Evolutionary conservation across 164 flowering plant genomes (phyloP), one percentile per base, ranked within the genome.

Genomic region (Aristolochia californica): DNA sequence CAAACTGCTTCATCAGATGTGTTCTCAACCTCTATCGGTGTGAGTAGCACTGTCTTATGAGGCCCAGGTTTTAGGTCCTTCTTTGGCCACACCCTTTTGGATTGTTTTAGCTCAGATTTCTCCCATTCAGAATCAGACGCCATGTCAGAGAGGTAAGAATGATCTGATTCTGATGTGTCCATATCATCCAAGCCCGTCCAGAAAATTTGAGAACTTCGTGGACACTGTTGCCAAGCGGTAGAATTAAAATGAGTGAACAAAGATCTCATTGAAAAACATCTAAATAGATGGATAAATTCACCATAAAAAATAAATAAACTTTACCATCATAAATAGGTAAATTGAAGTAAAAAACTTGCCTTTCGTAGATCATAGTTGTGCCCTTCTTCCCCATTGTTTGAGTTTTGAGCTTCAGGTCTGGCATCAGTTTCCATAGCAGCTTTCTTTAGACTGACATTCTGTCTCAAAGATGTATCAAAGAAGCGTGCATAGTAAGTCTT

Each of bases 141-240:
- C 54, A 34, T 5, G 40, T 34, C 40, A 34, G 40, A 4, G 10
- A 3, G 40, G 40, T 71, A 74, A 20, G 87, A 78, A 34, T 69
- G 45, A 20, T 87, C 93, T 0, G 96, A 81, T 12, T 84, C 93
- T 55, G 98, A 85, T 28, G 74, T 83, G 60, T 88, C 97, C 98
- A 91, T 91, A 70, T 90, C 99, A 61, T 83, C 96, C 44, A 79
- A 43, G 9, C 62, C 24, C 53, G 56, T 40, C 61, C 66, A 48
- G 34, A 66, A 60, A 2, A 70, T 49, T 0, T 63, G 54, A 14
- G 96, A 82, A 60, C 38, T 74, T 14, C 95, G 80, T 1, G 70
- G 57, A 12, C 74, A 88, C 98, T 70, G 34, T 16, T n/a, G 20
- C 24, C 52, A 23, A 17, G 12, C 10, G 40, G 10, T 34, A 34